Evolutionary conservation across 2,329 filamentous ascomycete genomes (phyloP).

Genomic region (Claviceps cyperi): DNA sequence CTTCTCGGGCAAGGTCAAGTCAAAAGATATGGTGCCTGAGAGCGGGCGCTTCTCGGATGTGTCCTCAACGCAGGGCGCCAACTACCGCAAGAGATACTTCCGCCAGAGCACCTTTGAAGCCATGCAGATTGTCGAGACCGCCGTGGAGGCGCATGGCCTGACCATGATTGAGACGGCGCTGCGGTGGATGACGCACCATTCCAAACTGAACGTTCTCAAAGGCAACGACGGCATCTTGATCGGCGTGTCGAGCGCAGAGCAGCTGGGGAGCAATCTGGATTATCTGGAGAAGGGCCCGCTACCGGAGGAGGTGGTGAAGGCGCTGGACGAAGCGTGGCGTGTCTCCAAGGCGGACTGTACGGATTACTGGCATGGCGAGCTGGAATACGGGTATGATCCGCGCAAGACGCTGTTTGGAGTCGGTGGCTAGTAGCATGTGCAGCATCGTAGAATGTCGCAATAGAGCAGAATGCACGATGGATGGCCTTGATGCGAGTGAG

Average conservation of each 20-base stretch:
- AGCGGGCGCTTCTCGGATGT: conserved; percentile 57
- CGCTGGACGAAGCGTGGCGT: conserved; percentile 64
- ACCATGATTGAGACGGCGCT: conserved; percentile 60
- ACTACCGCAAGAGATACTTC: conserved; percentile 59
- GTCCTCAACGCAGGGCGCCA: conserved; percentile 32
- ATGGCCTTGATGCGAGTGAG: not conserved
- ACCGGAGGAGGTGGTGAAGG: conserved; percentile 60
- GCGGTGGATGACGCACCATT: conserved; percentile 62
- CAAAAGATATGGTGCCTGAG: conserved; percentile 42
- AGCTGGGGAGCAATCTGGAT: conserved; percentile 43
- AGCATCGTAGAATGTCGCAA: not conserved
- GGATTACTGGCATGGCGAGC: conserved; percentile 43
- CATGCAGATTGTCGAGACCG: conserved; percentile 51
- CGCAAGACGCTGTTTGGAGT: conserved; percentile 41
- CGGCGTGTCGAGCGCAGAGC: conserved; percentile 41
- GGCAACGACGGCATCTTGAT: conserved; percentile 47
- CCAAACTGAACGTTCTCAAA: conserved; percentile 34
- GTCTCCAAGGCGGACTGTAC: conserved; percentile 44
- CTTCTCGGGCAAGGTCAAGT: conserved; percentile 67
- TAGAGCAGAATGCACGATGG: not conserved
- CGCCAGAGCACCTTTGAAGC: conserved; percentile 50
- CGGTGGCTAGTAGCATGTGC: conserved; percentile 21
- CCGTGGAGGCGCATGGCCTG: conserved; percentile 51
- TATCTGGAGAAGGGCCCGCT: conserved; percentile 55
- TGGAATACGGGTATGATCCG: conserved; percentile 54